Base-by-base conservation (phyloP, 2,329 filamentous ascomycete genomes). In the Iodosphaeria phyllophila region DNA sequence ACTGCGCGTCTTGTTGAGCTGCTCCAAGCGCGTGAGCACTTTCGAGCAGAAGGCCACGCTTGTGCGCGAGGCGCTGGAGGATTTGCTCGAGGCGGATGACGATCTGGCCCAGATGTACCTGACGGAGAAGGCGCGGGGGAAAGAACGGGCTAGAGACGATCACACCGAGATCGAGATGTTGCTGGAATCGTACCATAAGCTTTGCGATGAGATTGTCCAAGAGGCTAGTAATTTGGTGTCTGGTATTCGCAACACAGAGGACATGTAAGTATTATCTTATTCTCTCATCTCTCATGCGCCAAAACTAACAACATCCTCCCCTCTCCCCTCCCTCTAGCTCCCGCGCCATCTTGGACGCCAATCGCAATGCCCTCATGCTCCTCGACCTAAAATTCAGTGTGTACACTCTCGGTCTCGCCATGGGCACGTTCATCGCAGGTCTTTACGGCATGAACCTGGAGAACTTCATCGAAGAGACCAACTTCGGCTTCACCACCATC, bases 391-490 rank as follows among this genome's bases (percentile, higher is more conserved):
- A 92, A 46, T 92, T 95, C 54, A 89, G 78, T 44, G 84, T 98
- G 31, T 80, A 83, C 29, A 95, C 89, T 1, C 67, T 98, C 4
- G 83, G 84, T n/a, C 70, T 95, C 23, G 86, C 82, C 27, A 82
- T 84, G 44, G 89, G 89, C 28, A 93, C 89, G 24, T 91, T 95
- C 44, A 65, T 93, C 40, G 91, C 89, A 6, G 84, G 84, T n/a
- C 70, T 98, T n/a, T 98, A 95, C 60, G 89, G 89, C 39, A 95
- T 95, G 84, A 98, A 98, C 55, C 58, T 98, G 35, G 91, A 93
- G 46, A 95, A 95, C 52, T 95, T 93, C 50, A 82, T 95, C 39
- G 89, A 98, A 55, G 86, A 95, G 46, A 84, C 78, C 2, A 68
- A 80, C 48, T 66, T 80, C 48, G 89, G 86, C 8, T 95, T 98